Base-by-base conservation (phyloP, 768 basidiomycete genomes). In the Russula ochroleuca region DNA sequence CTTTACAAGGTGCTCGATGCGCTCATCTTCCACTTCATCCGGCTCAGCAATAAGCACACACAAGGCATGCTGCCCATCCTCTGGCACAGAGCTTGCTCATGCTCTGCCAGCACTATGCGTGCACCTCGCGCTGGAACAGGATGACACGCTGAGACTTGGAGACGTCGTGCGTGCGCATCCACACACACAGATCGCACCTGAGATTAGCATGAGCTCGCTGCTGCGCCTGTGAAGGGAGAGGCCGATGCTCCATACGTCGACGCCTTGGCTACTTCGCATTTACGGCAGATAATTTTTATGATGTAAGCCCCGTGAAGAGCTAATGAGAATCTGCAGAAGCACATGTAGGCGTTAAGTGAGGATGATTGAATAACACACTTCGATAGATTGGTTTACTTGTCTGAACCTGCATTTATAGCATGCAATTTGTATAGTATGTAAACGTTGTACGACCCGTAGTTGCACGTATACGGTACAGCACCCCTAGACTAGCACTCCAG, bases 1-100 rank as follows among this genome's bases (percentile, higher is more conserved):
- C 97, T 97, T 0, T 99, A 94, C 81, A 96, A 98, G 77, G 96
- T 97, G 33, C 85, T 99, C 58, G 97, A 99, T 72, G 90, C 92
- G 3, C 84, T 99, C 62, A 94, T 98, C 14, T 96, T 97, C 80
- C 97, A 99, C 78, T 99, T 97, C 73, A 94, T 98, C 70, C 88
- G 94, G 28, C 85, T 98, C 48, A 94, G 94, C 28, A 96, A 97
- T 73, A 87, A 86, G 15, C 90, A 92, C 76, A 91, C 88, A 75
- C 85, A 84, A 2, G 86, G 90, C 53, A 86, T 87, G 72, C 80
- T 98, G 37, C 97, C 97, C n/a, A 96, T 98, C 14, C 79, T 99
- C 13, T 99, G 97, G 97, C 93, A 99, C 97, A 99, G 75, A 92
- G 91, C 73, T 79, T 99, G 59, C 81, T 99, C 23, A 92, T 95